Evolutionary conservation across 345 rosid species (phyloP).

Genomic region (Eutrema japonicum): DNA sequence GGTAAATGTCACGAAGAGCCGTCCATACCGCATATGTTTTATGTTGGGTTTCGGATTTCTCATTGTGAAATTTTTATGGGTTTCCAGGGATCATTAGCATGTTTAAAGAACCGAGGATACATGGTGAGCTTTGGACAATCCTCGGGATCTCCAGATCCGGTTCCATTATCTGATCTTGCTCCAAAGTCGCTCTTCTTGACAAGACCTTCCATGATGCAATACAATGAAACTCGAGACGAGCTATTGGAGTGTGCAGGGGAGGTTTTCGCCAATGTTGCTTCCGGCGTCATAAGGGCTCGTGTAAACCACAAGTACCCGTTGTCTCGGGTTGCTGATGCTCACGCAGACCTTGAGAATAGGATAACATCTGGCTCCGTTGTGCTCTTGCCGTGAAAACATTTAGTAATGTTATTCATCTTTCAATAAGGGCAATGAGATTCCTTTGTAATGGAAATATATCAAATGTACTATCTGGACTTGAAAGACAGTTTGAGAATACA

Average conservation of each 20-base stretch:
- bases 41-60: not conserved
- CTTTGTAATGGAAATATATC: conserved; percentile 18
- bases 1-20: conserved; percentile 48
- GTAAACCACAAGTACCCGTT: conserved; percentile 77
- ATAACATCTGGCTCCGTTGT: conserved; percentile 78
- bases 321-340: conserved; percentile 76
- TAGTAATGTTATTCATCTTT: not conserved
- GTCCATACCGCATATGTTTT: not conserved
- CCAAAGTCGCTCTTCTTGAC: conserved; percentile 80
- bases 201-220: conserved; percentile 76
- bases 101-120: conserved; percentile 76
- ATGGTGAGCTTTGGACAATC: conserved; percentile 93
- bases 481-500: not conserved
- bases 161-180: conserved; percentile 73
- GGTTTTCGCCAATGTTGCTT: conserved; percentile 63
- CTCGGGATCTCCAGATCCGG: conserved; percentile 76
- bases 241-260: conserved; percentile 75
- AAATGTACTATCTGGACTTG: conserved; percentile 9
- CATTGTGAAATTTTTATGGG: not conserved
- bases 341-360: conserved; percentile 73
- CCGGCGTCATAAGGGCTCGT: conserved; percentile 64
- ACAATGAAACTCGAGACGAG: conserved; percentile 71
- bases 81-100: conserved; percentile 77
- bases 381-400: conserved; percentile 58
- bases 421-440: conserved; percentile 24